Percentiles rank a stretch among this genome's conserved stretches.
Evolutionary conservation across 495 filamentous ascomycete genomes (phyloP).

Genomic region (Lophiotrema nucula): DNA sequence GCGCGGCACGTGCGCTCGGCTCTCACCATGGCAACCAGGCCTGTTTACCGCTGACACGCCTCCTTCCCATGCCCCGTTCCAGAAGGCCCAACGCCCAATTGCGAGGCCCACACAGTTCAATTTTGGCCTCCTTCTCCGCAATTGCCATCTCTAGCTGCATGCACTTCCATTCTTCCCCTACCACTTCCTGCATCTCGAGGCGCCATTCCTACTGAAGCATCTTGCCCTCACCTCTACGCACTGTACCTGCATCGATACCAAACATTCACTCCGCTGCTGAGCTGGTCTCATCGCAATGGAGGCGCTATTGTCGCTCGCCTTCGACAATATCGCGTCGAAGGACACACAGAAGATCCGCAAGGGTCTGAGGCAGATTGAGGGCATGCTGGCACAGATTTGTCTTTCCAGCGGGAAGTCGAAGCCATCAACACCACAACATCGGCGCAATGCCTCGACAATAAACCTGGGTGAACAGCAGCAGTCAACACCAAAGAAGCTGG

Average conservation of each 20-base stretch:
- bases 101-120: conserved; percentile 22
- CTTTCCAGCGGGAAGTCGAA: conserved; percentile 57
- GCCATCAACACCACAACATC: conserved; percentile 41
- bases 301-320: conserved; percentile 84
- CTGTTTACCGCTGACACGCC: conserved; percentile 11
- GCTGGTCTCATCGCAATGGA: conserved; percentile 68
- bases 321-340: conserved; percentile 94
- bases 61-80: too few relatives aligned
- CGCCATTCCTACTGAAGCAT: not conserved
- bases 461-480: conserved; percentile 16
- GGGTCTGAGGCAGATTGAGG: conserved; percentile 92
- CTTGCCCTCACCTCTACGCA: not conserved
- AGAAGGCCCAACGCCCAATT: conserved; percentile 18
- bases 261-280: conserved; percentile 5
- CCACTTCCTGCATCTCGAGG: conserved; percentile 20
- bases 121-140: conserved; percentile 25
- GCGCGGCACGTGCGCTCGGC: not conserved
- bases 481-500: conserved; percentile 52
- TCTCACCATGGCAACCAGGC: conserved; percentile 25
- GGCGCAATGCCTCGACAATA: conserved; percentile 36
- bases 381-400: conserved; percentile 93
- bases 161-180: conserved; percentile 14
- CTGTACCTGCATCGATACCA: not conserved
- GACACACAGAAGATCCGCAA: conserved; percentile 86
- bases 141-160: conserved; percentile 29